Evolutionary conservation across 148 eudicot species (phyloP), one percentile per base, ranked within the genome.

Genomic region (Chenopodium formosanum): DNA sequence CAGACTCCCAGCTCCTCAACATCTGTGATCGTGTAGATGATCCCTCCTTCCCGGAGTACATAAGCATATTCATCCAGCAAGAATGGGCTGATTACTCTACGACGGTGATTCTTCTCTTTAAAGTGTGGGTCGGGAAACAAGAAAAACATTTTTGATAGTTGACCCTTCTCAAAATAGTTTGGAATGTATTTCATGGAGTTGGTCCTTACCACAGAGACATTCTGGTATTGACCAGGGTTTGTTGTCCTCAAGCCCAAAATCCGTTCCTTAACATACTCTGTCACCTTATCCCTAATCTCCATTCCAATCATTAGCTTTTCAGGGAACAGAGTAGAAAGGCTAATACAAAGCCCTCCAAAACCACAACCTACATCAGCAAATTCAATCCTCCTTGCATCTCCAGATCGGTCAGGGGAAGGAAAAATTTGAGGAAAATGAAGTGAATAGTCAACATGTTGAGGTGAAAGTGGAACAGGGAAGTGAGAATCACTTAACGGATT

Each of bases 111-210:
- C 86, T 95, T 95, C 85, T 95, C 98, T 80, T 95, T 95, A 74
- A 95, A 95, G 56, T 95, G 98, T 44, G 98, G 98, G 58, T 95
- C 97, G 0, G 98, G 98, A 74, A 95, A 95, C 83, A 95, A 84
- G 86, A 95, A 95, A 83, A 95, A 95, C 98, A 95, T 93, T 88
- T 95, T 95, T 9, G 86, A 88, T 3, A 95, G 88, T 78, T 93
- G 97, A 47, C 90, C 94, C 81, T 93, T 95, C 74, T 90, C 91
- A 32, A 95, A 95, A 83, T 91, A 93, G 82, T 95, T 95, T 2
- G 98, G 97, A 75, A 93, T 92, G 86, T 95, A 95, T 82, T 95
- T 93, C 98, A 95, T 95, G 44, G 99, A 93, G 84, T 95, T 95
- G n/a, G 97, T 93, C 76, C 97, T 25, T 11, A 91, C 97, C 14